Percentiles rank a stretch among this genome's conserved stretches.
phyloP scores from a whole-genome alignment of 1,139 yeast genomes.

The Yamadazyma diddensiae region DNA sequence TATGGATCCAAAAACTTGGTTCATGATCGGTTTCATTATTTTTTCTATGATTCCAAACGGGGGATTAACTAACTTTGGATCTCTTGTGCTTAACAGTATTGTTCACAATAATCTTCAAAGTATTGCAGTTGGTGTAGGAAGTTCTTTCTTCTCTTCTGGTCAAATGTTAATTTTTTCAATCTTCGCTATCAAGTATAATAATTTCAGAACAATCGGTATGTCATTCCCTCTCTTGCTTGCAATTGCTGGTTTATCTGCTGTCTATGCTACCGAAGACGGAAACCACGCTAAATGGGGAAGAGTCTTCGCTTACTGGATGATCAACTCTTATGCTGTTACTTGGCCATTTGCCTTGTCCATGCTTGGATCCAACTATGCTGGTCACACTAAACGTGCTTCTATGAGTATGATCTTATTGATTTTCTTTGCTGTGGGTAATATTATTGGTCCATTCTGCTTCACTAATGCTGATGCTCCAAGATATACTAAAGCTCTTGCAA shows the following conservation, averaged over 20 bases:
- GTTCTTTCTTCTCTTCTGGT: slow-evolving; percentile 34
- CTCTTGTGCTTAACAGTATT: slow-evolving; percentile 29
- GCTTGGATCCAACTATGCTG: slow-evolving; percentile 23
- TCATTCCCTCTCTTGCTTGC: slow-evolving; percentile 32
- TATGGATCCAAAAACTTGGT: slow-evolving; percentile 49
- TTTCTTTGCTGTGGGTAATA: slow-evolving; percentile 22
- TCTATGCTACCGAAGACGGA: slow-evolving; percentile 9
- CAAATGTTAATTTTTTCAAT: slow-evolving; percentile 13
- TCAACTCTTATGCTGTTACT: slow-evolving; percentile 21
- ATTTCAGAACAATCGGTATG: slow-evolving; percentile 20
- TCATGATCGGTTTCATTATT: slow-evolving; percentile 36
- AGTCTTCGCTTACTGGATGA: slow-evolving; percentile 26
- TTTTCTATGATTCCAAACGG: slow-evolving; percentile 46
- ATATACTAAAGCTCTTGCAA: slow-evolving; percentile 24
- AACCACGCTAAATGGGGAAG: slow-evolving; percentile 13
- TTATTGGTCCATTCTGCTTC: slow-evolving; percentile 27
- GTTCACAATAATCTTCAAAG: slow-evolving; percentile 38
- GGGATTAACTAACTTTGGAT: slow-evolving; percentile 38
- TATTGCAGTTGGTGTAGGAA: slow-evolving; percentile 51
- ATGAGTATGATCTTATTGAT: slow-evolving; percentile 23
- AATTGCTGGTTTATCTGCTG: slow-evolving; percentile 13
- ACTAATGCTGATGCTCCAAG: slow-evolving; percentile 20
- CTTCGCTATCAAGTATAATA: slow-evolving; percentile 13
- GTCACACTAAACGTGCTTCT: slow-evolving; percentile 22
- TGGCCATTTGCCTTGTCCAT: slow-evolving; percentile 20